Evolutionary conservation across 305 asterid genomes (phyloP).

Genomic region (Petunia hybrid): DNA sequence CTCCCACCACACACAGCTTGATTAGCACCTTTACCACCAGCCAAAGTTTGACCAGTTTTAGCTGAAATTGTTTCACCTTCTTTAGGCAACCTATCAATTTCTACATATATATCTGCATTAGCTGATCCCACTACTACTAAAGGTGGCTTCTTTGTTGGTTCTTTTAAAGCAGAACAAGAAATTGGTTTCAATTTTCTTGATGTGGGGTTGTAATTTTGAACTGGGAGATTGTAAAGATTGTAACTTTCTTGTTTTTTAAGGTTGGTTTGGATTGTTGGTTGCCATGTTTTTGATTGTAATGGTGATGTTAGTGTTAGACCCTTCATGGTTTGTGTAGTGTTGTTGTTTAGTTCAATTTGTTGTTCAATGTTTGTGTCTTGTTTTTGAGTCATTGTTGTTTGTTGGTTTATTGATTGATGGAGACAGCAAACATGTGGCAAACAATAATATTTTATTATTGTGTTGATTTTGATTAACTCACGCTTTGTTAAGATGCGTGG

Average conservation of each 20-base stretch:
- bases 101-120: slow-evolving; percentile 90
- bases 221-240: slow-evolving; percentile 31
- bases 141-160: slow-evolving; percentile 48
- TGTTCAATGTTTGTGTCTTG: background rate
- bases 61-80: slow-evolving; percentile 93
- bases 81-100: slow-evolving; percentile 79
- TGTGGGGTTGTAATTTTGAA: slow-evolving; percentile 2
- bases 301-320: slow-evolving; percentile 38
- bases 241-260: slow-evolving; percentile 26
- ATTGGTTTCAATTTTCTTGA: slow-evolving; percentile 43
- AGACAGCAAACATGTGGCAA: background rate
- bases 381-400: slow-evolving; percentile 24
- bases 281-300: slow-evolving; percentile 41
- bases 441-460: background rate
- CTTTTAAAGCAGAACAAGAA: slow-evolving; percentile 47
- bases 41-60: slow-evolving; percentile 73
- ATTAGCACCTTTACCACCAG: slow-evolving; percentile 98
- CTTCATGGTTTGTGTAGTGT: slow-evolving; percentile 38
- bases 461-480: background rate
- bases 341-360: background rate
- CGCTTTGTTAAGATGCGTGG: slow-evolving; percentile 16
- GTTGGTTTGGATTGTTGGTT: slow-evolving; percentile 35
- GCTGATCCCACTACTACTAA: slow-evolving; percentile 97
- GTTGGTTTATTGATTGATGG: background rate
- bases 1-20: slow-evolving; percentile 95